These are phyloP conservation scores for Ceratocystis huliohia DNA, from an alignment of 2,329 filamentous ascomycete genomes.

Conservation along the genomic window DNA sequence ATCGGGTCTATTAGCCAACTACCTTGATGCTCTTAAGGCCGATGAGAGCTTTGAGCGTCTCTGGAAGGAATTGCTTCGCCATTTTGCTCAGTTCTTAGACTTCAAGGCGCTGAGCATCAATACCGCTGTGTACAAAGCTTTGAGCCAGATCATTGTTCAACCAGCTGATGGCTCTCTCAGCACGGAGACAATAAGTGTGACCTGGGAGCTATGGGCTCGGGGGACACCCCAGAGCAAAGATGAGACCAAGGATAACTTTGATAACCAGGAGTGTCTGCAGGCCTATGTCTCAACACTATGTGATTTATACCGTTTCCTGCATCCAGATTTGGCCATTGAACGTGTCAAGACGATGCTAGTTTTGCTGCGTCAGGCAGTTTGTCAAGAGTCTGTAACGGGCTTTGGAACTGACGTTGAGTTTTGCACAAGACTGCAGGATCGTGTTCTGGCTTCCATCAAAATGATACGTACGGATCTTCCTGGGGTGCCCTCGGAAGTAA, in stretches of 20 bases:
- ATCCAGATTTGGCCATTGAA: constrained; percentile 47
- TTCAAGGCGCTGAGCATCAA: constrained; percentile 56
- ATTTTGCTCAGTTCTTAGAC: constrained; percentile 52
- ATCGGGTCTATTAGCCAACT: constrained; percentile 59
- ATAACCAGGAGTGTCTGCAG: constrained; percentile 71
- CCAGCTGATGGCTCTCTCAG: constrained; percentile 35
- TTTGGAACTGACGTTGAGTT: constrained; percentile 63
- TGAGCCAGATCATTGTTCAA: constrained; percentile 49
- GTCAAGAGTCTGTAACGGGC: constrained; percentile 52
- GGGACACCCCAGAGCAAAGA: constrained; percentile 32
- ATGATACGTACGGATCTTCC: constrained; percentile 53
- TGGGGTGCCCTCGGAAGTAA: constrained; percentile 54
- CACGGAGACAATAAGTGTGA: constrained; percentile 43
- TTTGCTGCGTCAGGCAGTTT: constrained; percentile 58
- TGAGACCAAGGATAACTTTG: constrained; percentile 31
- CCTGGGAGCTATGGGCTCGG: constrained; percentile 59
- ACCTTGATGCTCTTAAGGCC: constrained; percentile 57
- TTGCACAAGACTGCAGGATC: constrained; percentile 58
- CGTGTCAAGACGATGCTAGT: constrained; percentile 55
- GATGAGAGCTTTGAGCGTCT: constrained; percentile 56
- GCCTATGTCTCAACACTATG: constrained; percentile 69
- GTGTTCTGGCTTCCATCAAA: constrained; percentile 55
- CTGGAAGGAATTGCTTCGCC: constrained; percentile 61
- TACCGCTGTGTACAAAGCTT: constrained; percentile 55
- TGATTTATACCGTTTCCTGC: constrained; percentile 66